A percentile compares a stretch with the other conserved stretches of the same genome.
Conservation (phyloP, 176 grass and related monocot species). For the Themeda triandra region DNA sequence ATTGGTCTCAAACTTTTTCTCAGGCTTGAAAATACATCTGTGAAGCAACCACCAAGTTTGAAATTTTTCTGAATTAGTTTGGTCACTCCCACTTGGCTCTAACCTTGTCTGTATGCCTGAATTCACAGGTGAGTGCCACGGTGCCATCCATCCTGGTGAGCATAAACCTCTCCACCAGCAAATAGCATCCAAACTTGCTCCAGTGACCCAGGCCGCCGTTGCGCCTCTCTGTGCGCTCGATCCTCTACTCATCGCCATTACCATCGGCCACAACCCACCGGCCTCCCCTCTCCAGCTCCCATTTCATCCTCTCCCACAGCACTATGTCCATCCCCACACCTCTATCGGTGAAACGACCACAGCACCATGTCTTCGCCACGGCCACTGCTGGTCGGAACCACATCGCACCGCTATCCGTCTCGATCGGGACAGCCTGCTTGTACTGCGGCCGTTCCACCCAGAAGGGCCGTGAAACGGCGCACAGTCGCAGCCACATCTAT, state of each 20-base stretch:
- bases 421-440: too few relatives aligned
- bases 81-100: background rate
- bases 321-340: constrained; percentile 22
- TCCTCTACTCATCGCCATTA: background rate
- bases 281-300: constrained; percentile 34
- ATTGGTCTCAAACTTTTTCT: too few relatives aligned
- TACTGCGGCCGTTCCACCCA: too few relatives aligned
- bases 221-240: constrained; percentile 4
- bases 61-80: too few relatives aligned
- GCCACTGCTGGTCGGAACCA: too few relatives aligned
- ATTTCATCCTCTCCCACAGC: constrained; percentile 46
- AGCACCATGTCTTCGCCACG: too few relatives aligned
- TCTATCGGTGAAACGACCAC: too few relatives aligned
- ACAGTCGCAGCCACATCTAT: too few relatives aligned
- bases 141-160: constrained; percentile 38
- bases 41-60: too few relatives aligned
- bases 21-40: too few relatives aligned
- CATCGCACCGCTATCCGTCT: too few relatives aligned
- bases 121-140: constrained; percentile 35
- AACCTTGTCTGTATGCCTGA: constrained; percentile 36
- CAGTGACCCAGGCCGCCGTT: background rate
- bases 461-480: too few relatives aligned
- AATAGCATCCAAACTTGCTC: constrained; percentile 5
- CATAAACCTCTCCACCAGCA: constrained; percentile 44
- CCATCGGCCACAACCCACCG: background rate